These are phyloP conservation scores for Auriscalpium orientale DNA, from an alignment of 768 basidiomycete genomes.

Conservation along the genomic window DNA sequence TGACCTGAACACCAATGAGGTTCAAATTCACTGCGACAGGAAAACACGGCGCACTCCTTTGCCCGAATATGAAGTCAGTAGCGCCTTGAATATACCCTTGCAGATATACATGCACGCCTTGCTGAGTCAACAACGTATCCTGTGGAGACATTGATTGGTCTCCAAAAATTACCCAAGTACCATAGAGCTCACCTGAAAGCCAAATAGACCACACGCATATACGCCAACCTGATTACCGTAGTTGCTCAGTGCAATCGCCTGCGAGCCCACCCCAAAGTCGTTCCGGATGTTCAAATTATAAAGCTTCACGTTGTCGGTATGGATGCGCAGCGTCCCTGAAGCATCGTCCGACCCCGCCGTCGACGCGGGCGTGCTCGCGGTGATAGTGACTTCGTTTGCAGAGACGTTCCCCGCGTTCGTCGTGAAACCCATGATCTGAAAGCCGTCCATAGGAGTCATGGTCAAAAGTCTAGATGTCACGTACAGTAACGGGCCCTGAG, in stretches of 20 bases:
- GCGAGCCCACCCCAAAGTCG: conserved; percentile 35
- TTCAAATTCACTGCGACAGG: background rate
- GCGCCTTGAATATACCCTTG: conserved; percentile 42
- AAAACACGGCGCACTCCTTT: conserved; percentile 10
- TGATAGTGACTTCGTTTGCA: conserved; percentile 14
- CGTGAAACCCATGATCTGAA: conserved; percentile 19
- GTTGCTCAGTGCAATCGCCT: conserved; percentile 44
- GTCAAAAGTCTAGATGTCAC: background rate
- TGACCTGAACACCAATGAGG: conserved; percentile 6
- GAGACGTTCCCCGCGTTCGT: conserved; percentile 4
- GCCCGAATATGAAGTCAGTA: conserved; percentile 45
- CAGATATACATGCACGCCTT: conserved; percentile 40
- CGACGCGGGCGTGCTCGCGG: conserved; percentile 6
- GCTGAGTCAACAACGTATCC: conserved; percentile 39
- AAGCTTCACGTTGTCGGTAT: conserved; percentile 32
- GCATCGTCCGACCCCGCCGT: conserved; percentile 39
- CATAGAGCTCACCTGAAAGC: conserved; percentile 10
- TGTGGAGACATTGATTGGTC: conserved; percentile 16
- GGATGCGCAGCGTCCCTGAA: conserved; percentile 40
- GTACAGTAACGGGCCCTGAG: conserved; percentile 33
- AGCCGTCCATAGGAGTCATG: background rate
- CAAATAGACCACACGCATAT: conserved; percentile 13
- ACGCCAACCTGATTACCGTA: conserved; percentile 31
- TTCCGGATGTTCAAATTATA: conserved; percentile 47
- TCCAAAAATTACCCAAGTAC: conserved; percentile 19